Base-by-base conservation (phyloP, 2,329 filamentous ascomycete species). In the Diaporthe citriasiana region DNA sequence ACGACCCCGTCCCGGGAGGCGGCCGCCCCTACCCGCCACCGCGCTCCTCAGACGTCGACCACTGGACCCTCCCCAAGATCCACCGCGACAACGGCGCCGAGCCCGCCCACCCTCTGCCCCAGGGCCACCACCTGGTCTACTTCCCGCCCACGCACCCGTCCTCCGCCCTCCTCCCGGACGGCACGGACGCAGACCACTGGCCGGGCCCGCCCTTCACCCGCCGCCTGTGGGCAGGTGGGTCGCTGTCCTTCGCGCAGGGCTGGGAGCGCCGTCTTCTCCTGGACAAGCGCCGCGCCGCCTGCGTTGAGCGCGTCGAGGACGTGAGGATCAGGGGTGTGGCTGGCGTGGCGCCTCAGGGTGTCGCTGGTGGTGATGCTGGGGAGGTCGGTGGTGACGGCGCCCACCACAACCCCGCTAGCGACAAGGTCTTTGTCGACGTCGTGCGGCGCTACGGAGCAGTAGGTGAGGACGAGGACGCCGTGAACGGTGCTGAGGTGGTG, bases 191-290 rank as follows among this genome's bases (percentile, higher is more conserved):
- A 6, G 87, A 93, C 70, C 95, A 98, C 80, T 92, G 88, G 33
- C 96, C 96, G 0, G 94, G 93, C 1, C 81, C 81, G 5, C 91
- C 92, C 1, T 98, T 94, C 81, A 88, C 88, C 68, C 89, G 94
- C 30, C 91, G 97, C 25, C 91, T 99, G 85, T 99, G 97, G 97
- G 94, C 94, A 19, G 95, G 95, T 42, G 97, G 96, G 0, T 88
- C 88, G 53, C 83, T 98, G 12, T 80, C 80, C 1, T 93, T 94
- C 77, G 82, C 83, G 25, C 10, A 6, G 8, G 79, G 78, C 4
- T 82, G 80, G 80, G 76, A 74, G 22, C 27, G 74, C 7, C 73
- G 73, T 3, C 68, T 89, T 74, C 56, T 73, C 8, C 76, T 89
- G 4, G 83, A 88, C 70, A 83, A 84, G 4, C 71, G 82, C 15